Percentiles rank a stretch among this genome's conserved stretches.
Conservation (phyloP, 805 yeast genomes). For the Wickerhamiella kazuoi region DNA sequence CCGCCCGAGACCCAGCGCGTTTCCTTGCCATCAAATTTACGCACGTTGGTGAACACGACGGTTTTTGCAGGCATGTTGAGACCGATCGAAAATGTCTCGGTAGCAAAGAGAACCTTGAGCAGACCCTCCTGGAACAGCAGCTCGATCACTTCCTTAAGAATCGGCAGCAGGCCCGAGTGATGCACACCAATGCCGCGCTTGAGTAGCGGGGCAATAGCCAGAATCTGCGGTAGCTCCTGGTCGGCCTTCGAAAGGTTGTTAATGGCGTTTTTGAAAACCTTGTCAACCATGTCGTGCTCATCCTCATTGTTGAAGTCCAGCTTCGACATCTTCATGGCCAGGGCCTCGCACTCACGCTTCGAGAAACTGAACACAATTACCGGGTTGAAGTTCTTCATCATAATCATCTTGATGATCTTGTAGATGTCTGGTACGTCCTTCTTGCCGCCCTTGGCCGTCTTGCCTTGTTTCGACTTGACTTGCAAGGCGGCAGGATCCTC, state of each 20-base stretch:
- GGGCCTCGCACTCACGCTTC: conserved; percentile 87
- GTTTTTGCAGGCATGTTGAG: conserved; percentile 99
- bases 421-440: conserved; percentile 83
- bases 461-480: conserved; percentile 55
- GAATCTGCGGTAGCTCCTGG: conserved; percentile 84
- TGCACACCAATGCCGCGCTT: conserved; percentile 97
- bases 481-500: conserved; percentile 57
- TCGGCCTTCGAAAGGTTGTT: conserved; percentile 77
- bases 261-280: conserved; percentile 82
- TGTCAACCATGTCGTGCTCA: conserved; percentile 78
- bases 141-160: conserved; percentile 86
- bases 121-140: conserved; percentile 93
- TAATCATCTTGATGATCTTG: conserved; percentile 94
- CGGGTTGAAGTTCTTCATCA: conserved; percentile 91
- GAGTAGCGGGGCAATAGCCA: conserved; percentile 71
- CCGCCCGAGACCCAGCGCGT: conserved; percentile 99
- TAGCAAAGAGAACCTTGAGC: conserved; percentile 84
- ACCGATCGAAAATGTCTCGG: conserved; percentile 97
- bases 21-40: conserved; percentile 96
- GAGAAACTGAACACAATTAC: conserved; percentile 97
- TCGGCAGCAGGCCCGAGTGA: conserved; percentile 90
- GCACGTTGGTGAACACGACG: conserved; percentile 90
- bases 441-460: conserved; percentile 73
- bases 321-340: conserved; percentile 90
- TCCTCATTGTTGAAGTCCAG: conserved; percentile 87